phyloP scores from a whole-genome alignment of 2,329 filamentous ascomycete genomes.

The Byssochlamys sp. region DNA sequence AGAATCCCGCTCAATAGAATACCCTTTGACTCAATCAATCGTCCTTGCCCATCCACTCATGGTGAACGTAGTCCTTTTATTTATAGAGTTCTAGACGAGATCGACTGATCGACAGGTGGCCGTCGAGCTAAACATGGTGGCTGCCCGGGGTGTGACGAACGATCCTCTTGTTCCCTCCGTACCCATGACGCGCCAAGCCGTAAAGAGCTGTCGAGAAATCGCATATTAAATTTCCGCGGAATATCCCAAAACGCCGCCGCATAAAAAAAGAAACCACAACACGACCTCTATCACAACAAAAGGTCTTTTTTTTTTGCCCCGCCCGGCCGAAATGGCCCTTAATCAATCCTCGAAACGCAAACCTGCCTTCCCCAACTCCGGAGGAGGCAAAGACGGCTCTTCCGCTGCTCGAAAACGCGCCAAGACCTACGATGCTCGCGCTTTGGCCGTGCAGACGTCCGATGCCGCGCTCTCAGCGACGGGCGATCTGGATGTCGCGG shows the following conservation, averaged over 20 bases:
- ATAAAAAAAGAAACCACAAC: neutral
- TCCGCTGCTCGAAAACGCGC: slow-evolving; percentile 31
- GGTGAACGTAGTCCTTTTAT: neutral
- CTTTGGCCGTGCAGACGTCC: slow-evolving; percentile 35
- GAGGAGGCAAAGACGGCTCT: slow-evolving; percentile 11
- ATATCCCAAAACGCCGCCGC: neutral
- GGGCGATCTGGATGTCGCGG: slow-evolving; percentile 74
- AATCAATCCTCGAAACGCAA: slow-evolving; percentile 25
- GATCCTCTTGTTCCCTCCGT: neutral
- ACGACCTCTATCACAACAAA: neutral
- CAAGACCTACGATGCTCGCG: slow-evolving; percentile 35
- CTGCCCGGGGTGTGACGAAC: neutral
- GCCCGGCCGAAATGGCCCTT: slow-evolving; percentile 19
- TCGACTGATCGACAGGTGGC: neutral
- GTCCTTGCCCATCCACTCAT: neutral
- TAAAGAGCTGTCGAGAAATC: neutral
- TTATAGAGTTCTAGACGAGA: neutral
- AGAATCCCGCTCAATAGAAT: neutral
- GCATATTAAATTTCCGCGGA: neutral
- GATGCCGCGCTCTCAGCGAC: slow-evolving; percentile 44
- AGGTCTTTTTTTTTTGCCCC: neutral
- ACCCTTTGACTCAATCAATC: neutral
- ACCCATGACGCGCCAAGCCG: neutral
- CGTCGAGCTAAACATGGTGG: neutral
- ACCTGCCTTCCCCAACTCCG: slow-evolving; percentile 5